These are phyloP conservation scores for Tremellales sp. DNA, from an alignment of 1,284 basidiomycete genomes.

Conservation along the genomic window DNA sequence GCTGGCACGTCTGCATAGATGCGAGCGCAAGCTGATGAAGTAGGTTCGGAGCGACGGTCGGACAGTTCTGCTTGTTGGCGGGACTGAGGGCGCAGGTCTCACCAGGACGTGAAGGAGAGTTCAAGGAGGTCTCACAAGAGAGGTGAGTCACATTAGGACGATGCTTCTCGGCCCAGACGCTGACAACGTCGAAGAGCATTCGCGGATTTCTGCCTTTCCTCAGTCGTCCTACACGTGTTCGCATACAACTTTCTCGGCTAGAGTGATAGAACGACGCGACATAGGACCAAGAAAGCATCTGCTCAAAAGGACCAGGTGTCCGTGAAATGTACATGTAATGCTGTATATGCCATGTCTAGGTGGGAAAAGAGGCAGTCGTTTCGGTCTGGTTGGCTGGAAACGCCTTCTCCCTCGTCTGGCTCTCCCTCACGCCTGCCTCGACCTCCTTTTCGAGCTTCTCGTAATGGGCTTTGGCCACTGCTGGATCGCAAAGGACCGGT, in stretches of 20 bases:
- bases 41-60: conserved; percentile 88
- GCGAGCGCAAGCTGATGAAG: not conserved
- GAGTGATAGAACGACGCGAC: not conserved
- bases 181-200: conserved; percentile 69
- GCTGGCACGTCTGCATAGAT: not conserved
- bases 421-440: conserved; percentile 31
- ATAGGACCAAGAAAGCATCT: not conserved
- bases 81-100: conserved; percentile 90
- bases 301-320: not conserved
- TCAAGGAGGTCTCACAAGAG: conserved; percentile 90
- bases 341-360: too few relatives aligned
- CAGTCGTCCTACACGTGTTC: conserved; percentile 94
- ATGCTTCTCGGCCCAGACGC: too few relatives aligned
- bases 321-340: not conserved
- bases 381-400: not conserved
- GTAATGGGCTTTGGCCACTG: conserved; percentile 32
- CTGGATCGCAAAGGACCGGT: conserved; percentile 29
- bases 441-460: conserved; percentile 39
- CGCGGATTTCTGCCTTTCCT: conserved; percentile 90
- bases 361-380: too few relatives aligned
- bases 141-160: conserved; percentile 59
- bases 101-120: conserved; percentile 58
- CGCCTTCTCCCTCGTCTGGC: conserved; percentile 2
- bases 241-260: conserved; percentile 93
- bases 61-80: conserved; percentile 93